A percentile compares a stretch with the other conserved stretches of the same genome.
Evolutionary conservation across 768 basidiomycete species (phyloP).

Genomic region (Russula virescens): DNA sequence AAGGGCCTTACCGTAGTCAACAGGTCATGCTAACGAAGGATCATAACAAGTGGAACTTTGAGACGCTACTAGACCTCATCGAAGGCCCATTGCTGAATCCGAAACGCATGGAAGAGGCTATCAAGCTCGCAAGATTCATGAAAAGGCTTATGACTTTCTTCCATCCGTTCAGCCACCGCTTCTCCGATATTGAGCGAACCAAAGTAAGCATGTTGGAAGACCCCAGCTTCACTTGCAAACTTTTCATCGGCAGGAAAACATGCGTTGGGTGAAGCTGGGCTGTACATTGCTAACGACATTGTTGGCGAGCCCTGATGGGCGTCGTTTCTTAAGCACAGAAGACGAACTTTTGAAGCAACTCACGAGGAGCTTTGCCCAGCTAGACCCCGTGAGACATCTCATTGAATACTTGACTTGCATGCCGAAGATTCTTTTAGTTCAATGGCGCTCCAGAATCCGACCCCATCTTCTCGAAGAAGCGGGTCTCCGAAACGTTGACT

Average conservation of each 20-base stretch:
- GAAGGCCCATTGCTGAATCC: constrained; percentile 91
- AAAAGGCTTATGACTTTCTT: constrained; percentile 91
- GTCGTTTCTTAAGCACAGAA: constrained; percentile 72
- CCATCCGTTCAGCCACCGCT: constrained; percentile 83
- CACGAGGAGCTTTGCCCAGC: constrained; percentile 79
- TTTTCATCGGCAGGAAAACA: constrained; percentile 48
- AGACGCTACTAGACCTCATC: constrained; percentile 78
- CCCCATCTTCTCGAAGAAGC: constrained; percentile 78
- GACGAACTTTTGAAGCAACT: constrained; percentile 84
- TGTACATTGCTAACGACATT: constrained; percentile 79
- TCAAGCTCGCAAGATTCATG: constrained; percentile 83
- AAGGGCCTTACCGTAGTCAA: not conserved
- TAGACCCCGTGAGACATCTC: constrained; percentile 70
- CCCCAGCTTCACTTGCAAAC: not conserved
- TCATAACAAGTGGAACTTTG: constrained; percentile 88
- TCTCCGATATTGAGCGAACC: constrained; percentile 71
- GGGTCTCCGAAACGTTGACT: constrained; percentile 76
- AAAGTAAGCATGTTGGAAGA: constrained; percentile 38
- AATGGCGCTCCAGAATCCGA: constrained; percentile 68
- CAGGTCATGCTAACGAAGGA: constrained; percentile 87
- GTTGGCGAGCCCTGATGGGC: constrained; percentile 75
- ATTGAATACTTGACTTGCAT: not conserved
- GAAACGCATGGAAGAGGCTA: constrained; percentile 90
- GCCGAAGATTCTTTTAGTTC: constrained; percentile 42
- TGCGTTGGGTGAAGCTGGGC: constrained; percentile 82